A percentile compares a stretch with the other conserved stretches of the same genome.
Conservation (phyloP, 208 protist genomes). For the Wallacemonas collosoma region DNA sequence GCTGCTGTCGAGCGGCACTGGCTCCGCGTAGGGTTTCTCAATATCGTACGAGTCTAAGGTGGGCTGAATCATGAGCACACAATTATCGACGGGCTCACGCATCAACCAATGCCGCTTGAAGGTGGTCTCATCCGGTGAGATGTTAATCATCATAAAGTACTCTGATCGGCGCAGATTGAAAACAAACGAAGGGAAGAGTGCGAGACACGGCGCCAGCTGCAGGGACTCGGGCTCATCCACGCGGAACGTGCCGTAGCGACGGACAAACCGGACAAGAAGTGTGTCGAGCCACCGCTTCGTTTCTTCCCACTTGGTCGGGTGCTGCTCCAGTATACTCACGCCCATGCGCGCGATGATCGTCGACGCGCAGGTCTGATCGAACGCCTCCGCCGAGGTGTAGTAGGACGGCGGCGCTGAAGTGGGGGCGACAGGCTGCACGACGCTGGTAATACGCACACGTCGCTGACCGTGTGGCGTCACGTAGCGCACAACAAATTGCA, state of each 20-base stretch:
- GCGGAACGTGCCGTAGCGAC: conserved; percentile 93
- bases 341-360: conserved; percentile 80
- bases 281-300: conserved; percentile 98
- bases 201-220: conserved; percentile 88
- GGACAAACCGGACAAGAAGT: conserved; percentile 96
- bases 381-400: conserved; percentile 60
- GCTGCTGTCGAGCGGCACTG: conserved; percentile 94
- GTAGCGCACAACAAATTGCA: conserved; percentile 97
- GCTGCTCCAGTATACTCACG: conserved; percentile 67
- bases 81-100: conserved; percentile 94
- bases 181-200: conserved; percentile 99
- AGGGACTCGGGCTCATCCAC: conserved; percentile 88
- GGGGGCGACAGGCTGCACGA: conserved; percentile 67
- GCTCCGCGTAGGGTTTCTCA: conserved; percentile 63
- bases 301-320: conserved; percentile 83
- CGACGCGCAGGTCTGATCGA: conserved; percentile 96
- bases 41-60: conserved; percentile 96
- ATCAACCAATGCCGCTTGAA: conserved; percentile 97
- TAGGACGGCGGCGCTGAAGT: conserved; percentile 37
- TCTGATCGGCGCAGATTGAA: conserved; percentile 98
- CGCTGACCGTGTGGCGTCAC: conserved; percentile 71
- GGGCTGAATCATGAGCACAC: conserved; percentile 98
- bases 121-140: conserved; percentile 97
- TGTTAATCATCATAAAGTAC: conserved; percentile 98
- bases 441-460: conserved; percentile 90